Base-by-base conservation (phyloP, 306 rosid species). In the Geum urbanum region DNA sequence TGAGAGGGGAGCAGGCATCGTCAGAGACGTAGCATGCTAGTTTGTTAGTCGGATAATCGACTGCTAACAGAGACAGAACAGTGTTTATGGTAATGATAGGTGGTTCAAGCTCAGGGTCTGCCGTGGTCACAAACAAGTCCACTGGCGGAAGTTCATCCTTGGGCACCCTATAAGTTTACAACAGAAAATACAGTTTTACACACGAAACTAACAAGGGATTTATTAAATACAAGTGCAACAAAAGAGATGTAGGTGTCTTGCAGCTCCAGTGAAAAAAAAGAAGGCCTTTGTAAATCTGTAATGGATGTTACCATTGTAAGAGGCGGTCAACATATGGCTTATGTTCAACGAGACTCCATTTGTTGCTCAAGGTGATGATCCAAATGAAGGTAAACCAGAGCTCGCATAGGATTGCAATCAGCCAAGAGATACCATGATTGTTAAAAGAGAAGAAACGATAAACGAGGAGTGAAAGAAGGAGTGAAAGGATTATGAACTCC, bases 11-110 rank as follows among this genome's bases (percentile, higher is more conserved):
- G 43, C 88, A 86, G 0, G 73, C 96, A 77, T 89, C 96, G 45
- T 89, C 96, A 0, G 92, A 86, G 10, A 89, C 88, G 56, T 89
- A 89, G 84, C 92, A 89, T 48, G 92, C 90, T 41, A 89, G 82
- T 74, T 89, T 89, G 37, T 81, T 27, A 47, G 80, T 12, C n/a
- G 92, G 96, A 32, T 89, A 89, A 44, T 89, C 92, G 19, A 89
- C 61, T n/a, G 96, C 88, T 49, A 89, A 62, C 53, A 89, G 27
- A 47, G 96, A 89, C 46, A 89, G 24, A 13, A 89, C 92, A 0
- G 90, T 89, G 78, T 89, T 89, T 67, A 84, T 45, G 12, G 92
- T 84, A 3, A 89, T 57, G 1, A 89, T 80, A 1, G 96, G 87
- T 45, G 92, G 92, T 67, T 89, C 96, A 1, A 83, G 62, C 52